Base-by-base conservation (phyloP, 345 rosid species). In the Euphorbia tirucalli region DNA sequence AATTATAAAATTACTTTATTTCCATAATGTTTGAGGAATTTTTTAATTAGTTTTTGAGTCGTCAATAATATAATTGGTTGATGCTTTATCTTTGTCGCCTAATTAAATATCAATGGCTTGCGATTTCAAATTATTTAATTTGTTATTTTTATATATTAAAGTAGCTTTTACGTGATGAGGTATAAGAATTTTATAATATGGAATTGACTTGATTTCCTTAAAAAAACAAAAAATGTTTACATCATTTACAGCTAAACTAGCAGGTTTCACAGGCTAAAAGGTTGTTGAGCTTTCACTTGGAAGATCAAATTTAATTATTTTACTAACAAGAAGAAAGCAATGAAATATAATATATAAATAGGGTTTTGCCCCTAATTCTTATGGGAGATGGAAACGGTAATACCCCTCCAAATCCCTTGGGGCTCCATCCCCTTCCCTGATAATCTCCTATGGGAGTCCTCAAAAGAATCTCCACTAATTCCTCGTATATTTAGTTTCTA, bases 261-360 rank as follows among this genome's bases (percentile, higher is more conserved):
- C 37, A 37, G 14, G 43, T n/a, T 59, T 30, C 6, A 18, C 7
- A 49, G 59, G 44, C 16, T 13, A 27, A 13, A 28, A 31, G 39
- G 43, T n/a, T 11, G 55, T 60, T 60, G 57, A 28, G 27, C 57
- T 59, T 60, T 70, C 74, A 46, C 43, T 59, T n/a, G 41, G 66
- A 44, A 59, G 4, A 32, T 68, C 61, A 31, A 54, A 0, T 35
- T 68, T 19, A 8, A 65, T 28, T 58, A 56, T 56, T 25, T 56
- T 22, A 18, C 9, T 35, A 32, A 61, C 13, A 32, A 2, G 5
- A 6, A 49, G 6, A 49, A 3, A 61, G 25, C 44, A 32, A 31
- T 61, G 18, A 32, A 49, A 49, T 49, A 41, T 41, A 1, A 5
- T 49, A 3, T 19, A 25, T 6, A 58, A 27, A n/a, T 11, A 11